Conservation (phyloP, 2,329 filamentous ascomycete species). For the Fusarium concolor region DNA sequence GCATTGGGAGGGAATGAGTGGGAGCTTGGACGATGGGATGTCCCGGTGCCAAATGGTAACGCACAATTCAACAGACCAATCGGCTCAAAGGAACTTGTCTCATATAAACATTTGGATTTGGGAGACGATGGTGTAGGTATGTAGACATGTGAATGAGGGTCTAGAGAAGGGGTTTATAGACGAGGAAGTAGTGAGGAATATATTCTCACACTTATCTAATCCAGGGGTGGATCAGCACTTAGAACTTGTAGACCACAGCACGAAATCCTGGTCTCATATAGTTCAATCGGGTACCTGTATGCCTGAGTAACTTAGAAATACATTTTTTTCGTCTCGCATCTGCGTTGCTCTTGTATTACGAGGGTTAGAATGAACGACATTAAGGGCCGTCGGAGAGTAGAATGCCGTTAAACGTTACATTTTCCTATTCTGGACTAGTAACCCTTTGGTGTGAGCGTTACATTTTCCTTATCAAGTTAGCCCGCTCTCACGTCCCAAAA, state of each 20-base stretch:
- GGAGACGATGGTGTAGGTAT: no score
- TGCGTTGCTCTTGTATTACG: background rate
- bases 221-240: background rate
- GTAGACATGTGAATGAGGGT: no score
- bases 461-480: background rate
- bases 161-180: no score
- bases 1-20: no score
- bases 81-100: no score
- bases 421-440: background rate
- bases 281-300: background rate
- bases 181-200: no score
- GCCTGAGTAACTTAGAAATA: background rate
- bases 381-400: background rate
- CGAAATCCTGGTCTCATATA: background rate
- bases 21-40: no score
- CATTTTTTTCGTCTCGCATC: background rate
- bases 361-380: background rate
- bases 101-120: no score
- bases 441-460: background rate
- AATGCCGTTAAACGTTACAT: background rate
- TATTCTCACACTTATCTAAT: no score
- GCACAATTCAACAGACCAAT: no score
- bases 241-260: background rate
- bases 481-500: background rate
- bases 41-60: no score